Evolutionary conservation across 768 basidiomycete species (phyloP).

Genomic region (Sistotremastrum niveocremeum): DNA sequence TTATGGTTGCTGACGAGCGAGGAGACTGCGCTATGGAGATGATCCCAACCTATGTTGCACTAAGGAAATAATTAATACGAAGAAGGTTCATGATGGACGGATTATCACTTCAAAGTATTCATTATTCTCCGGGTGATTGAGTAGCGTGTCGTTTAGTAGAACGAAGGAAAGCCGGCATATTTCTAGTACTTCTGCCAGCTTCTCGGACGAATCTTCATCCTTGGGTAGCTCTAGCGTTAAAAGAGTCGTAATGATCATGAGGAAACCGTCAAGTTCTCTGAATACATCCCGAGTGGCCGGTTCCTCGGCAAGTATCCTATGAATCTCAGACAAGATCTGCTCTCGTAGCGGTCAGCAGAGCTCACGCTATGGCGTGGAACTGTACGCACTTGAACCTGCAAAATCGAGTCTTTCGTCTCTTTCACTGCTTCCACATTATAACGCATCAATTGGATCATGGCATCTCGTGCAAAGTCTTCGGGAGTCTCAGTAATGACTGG

Average conservation of each 20-base stretch:
- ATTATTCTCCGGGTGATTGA: slow-evolving; percentile 39
- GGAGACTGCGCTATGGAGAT: slow-evolving; percentile 45
- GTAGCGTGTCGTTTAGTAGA: slow-evolving; percentile 51
- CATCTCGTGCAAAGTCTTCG: slow-evolving; percentile 64
- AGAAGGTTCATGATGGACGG: not conserved
- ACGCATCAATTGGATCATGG: slow-evolving; percentile 56
- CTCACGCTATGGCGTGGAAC: not conserved
- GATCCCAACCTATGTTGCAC: slow-evolving; percentile 50
- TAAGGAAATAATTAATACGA: slow-evolving; percentile 10
- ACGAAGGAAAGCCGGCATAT: slow-evolving; percentile 47
- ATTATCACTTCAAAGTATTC: slow-evolving; percentile 52
- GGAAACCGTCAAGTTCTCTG: slow-evolving; percentile 70
- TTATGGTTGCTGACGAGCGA: slow-evolving; percentile 33
- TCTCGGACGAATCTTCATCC: slow-evolving; percentile 10
- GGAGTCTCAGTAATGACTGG: slow-evolving; percentile 20
- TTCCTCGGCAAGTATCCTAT: slow-evolving; percentile 54
- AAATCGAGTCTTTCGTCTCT: slow-evolving; percentile 30
- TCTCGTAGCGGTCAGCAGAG: not conserved
- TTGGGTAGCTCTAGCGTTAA: slow-evolving; percentile 35
- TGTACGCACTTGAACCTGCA: slow-evolving; percentile 38
- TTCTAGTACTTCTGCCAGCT: slow-evolving; percentile 27
- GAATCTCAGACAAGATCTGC: slow-evolving; percentile 54
- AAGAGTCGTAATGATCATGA: slow-evolving; percentile 58
- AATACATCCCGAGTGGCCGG: slow-evolving; percentile 58
- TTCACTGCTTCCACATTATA: slow-evolving; percentile 60